These are phyloP conservation scores for Myriosclerotinia duriaeana DNA, from an alignment of 2,329 filamentous ascomycete genomes.

Conservation along the genomic window DNA sequence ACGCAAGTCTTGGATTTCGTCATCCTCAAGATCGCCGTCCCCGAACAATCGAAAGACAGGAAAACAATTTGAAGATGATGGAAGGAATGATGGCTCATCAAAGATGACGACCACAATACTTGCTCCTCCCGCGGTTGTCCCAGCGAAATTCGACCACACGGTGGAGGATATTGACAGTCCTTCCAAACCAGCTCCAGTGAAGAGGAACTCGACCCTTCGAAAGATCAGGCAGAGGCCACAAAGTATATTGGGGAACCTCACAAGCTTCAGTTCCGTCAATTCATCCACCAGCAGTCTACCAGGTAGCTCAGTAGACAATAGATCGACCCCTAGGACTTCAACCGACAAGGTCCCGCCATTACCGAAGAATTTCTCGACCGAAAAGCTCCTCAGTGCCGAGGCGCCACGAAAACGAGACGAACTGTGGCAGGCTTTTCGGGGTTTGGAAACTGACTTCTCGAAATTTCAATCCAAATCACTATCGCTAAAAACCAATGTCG, in stretches of 20 bases:
- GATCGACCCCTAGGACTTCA: conserved; percentile 46
- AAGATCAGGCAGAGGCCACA: conserved; percentile 37
- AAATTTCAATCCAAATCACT: conserved; percentile 70
- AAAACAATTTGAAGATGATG: conserved; percentile 31
- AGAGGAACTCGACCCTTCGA: conserved; percentile 30
- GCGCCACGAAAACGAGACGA: conserved; percentile 63
- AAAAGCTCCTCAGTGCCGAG: conserved; percentile 38
- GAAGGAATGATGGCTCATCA: conserved; percentile 26
- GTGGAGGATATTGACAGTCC: conserved; percentile 30
- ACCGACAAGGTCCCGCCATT: conserved; percentile 50
- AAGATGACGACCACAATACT: conserved; percentile 31
- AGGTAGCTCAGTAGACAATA: conserved; percentile 48
- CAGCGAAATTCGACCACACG: conserved; percentile 32
- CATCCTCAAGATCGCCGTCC: conserved; percentile 48
- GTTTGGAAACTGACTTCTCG: conserved; percentile 66
- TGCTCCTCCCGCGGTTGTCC: conserved; percentile 26
- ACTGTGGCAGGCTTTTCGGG: conserved; percentile 66
- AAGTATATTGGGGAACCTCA: conserved; percentile 38
- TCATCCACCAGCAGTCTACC: conserved; percentile 42
- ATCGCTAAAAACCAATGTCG: conserved; percentile 66
- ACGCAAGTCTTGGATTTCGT: conserved; percentile 51
- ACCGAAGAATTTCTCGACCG: conserved; percentile 44
- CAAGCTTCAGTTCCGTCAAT: conserved; percentile 38
- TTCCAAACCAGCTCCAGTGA: conserved; percentile 26
- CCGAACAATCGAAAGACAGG: conserved; percentile 40